Conservation (phyloP, 1,284 basidiomycete genomes). For the Sanghuangporus sanghuang region DNA sequence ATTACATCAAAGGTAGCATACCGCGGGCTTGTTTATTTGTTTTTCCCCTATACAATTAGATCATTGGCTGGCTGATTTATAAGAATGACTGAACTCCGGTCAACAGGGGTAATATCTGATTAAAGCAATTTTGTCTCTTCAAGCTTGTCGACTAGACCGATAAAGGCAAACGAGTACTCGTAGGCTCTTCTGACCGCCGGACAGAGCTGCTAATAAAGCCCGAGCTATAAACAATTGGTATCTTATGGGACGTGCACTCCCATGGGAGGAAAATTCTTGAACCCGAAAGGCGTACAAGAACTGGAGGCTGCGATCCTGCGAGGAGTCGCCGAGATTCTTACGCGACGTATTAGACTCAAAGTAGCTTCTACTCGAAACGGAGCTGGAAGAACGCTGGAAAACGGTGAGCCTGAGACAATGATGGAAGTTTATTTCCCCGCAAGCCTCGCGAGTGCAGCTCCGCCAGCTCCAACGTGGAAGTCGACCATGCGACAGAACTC, state of each 20-base stretch:
- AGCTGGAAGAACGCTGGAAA: background rate
- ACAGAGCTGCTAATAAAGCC: background rate
- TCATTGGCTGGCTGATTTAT: too few relatives aligned
- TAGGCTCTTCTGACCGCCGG: background rate
- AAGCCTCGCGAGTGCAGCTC: background rate
- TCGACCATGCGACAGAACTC: background rate
- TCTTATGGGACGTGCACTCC: background rate
- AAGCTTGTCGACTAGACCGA: too few relatives aligned
- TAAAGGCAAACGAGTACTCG: background rate
- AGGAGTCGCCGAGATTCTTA: conserved; percentile 15
- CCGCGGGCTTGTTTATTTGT: background rate
- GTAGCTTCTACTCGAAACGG: too few relatives aligned
- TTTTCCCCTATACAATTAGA: too few relatives aligned
- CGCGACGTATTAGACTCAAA: background rate
- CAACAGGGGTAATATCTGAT: too few relatives aligned
- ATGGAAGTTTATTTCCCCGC: background rate
- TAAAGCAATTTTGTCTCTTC: too few relatives aligned
- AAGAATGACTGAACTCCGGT: too few relatives aligned
- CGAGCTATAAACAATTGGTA: background rate
- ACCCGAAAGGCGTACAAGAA: background rate
- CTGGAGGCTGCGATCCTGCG: conserved; percentile 2
- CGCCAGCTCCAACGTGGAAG: background rate
- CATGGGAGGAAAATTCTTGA: background rate
- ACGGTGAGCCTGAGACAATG: background rate
- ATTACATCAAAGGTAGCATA: background rate